Percentiles rank a stretch among this genome's conserved stretches.
Evolutionary conservation across 345 rosid species (phyloP).

Genomic region (Chamaenerion angustifolium): DNA sequence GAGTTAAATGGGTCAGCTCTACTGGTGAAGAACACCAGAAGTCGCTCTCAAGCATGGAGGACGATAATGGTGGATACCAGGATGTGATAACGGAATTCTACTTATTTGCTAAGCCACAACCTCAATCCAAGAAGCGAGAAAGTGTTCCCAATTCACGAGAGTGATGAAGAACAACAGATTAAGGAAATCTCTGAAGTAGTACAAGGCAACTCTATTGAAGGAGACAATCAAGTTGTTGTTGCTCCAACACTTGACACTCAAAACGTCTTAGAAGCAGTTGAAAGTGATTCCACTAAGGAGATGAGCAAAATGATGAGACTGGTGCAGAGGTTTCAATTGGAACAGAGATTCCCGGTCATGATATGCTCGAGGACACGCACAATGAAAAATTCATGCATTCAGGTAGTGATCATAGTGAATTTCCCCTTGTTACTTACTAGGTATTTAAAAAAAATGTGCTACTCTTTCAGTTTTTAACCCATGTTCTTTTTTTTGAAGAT

Average conservation of each 20-base stretch:
- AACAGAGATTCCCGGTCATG: conserved; percentile 79
- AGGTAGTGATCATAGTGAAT: neutral
- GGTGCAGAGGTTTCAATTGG: conserved; percentile 74
- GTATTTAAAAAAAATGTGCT: too few relatives aligned
- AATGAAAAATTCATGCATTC: conserved; percentile 18
- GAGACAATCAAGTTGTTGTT: conserved; percentile 16
- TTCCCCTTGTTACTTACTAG: too few relatives aligned
- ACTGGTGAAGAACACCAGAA: conserved; percentile 5
- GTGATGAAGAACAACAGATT: conserved; percentile 8
- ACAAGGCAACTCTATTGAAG: conserved; percentile 2
- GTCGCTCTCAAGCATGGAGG: conserved; percentile 23
- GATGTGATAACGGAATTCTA: conserved; percentile 73
- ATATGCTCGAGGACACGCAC: conserved; percentile 34
- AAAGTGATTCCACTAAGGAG: conserved; percentile 3
- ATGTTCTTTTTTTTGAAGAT: too few relatives aligned
- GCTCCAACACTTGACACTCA: conserved; percentile 14
- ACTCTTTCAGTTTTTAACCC: too few relatives aligned
- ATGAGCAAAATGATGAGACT: conserved; percentile 31
- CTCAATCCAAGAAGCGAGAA: neutral
- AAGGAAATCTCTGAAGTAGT: conserved; percentile 11
- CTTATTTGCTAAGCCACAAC: conserved; percentile 8
- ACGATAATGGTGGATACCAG: conserved; percentile 27
- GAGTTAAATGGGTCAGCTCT: conserved; percentile 31
- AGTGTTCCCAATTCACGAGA: conserved; percentile 17
- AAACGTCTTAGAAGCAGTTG: conserved; percentile 7